Conservation (phyloP, 495 filamentous ascomycete genomes). For the Sordaria brevicollis region DNA sequence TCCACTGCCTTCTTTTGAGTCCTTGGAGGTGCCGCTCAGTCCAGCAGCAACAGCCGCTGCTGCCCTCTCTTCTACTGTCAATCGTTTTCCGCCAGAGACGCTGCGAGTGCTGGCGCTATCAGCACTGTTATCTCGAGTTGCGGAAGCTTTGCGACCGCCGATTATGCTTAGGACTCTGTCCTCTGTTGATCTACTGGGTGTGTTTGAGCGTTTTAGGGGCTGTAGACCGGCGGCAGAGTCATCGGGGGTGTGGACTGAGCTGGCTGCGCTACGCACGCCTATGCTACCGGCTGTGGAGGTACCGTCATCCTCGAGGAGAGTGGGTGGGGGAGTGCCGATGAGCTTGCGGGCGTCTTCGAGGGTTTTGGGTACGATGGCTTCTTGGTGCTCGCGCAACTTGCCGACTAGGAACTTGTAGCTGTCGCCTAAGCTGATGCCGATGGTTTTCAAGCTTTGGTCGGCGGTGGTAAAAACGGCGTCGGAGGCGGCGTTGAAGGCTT, state of each 20-base stretch:
- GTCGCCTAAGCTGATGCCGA: slow-evolving; percentile 75
- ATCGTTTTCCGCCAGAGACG: not conserved
- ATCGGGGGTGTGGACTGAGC: slow-evolving; percentile 34
- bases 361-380: slow-evolving; percentile 65
- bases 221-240: slow-evolving; percentile 16
- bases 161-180: slow-evolving; percentile 53
- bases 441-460: slow-evolving; percentile 82
- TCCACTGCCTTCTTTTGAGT: slow-evolving; percentile 21
- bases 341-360: slow-evolving; percentile 85
- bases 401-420: slow-evolving; percentile 93
- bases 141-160: slow-evolving; percentile 38
- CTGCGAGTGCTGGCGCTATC: slow-evolving; percentile 58
- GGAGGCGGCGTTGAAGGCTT: slow-evolving; percentile 68
- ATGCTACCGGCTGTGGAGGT: not conserved
- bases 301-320: slow-evolving; percentile 39
- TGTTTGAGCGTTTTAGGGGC: slow-evolving; percentile 15
- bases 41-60: slow-evolving; percentile 33
- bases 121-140: slow-evolving; percentile 56
- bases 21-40: slow-evolving; percentile 8
- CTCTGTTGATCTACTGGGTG: slow-evolving; percentile 24
- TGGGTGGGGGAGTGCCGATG: slow-evolving; percentile 55
- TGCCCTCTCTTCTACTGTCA: slow-evolving; percentile 19
- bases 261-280: slow-evolving; percentile 20
- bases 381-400: slow-evolving; percentile 60
- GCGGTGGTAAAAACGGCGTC: slow-evolving; percentile 78